Evolutionary conservation across 257 asterid genomes (phyloP).

Genomic region (Solanum megistacrolobum): DNA sequence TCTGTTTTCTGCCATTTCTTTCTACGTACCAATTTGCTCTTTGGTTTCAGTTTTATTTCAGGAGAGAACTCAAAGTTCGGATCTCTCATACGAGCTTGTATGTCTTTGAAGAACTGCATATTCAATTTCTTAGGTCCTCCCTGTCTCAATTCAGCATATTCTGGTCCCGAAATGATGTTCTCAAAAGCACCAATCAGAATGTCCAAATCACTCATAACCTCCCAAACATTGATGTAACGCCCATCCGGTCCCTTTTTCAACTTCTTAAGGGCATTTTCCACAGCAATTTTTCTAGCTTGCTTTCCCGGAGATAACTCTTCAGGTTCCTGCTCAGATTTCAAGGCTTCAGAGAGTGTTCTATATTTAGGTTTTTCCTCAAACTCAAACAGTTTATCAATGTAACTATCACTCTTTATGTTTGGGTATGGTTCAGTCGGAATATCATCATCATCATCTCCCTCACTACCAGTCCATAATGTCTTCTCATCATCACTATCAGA

Average conservation of each 20-base stretch:
- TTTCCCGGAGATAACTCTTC: constrained; percentile 81
- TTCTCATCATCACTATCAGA: constrained; percentile 82
- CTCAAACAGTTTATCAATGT: constrained; percentile 64
- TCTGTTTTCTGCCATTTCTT: constrained; percentile 83
- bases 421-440: constrained; percentile 67
- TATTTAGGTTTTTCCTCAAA: constrained; percentile 77
- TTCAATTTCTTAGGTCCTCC: constrained; percentile 84
- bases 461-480: constrained; percentile 81
- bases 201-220: constrained; percentile 91
- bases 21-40: constrained; percentile 65
- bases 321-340: constrained; percentile 75
- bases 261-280: constrained; percentile 82
- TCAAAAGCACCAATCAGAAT: constrained; percentile 83
- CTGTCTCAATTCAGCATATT: constrained; percentile 76
- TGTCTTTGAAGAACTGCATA: constrained; percentile 76
- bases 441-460: constrained; percentile 70
- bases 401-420: constrained; percentile 60
- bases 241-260: constrained; percentile 92
- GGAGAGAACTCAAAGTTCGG: constrained; percentile 81
- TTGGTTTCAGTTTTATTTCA: constrained; percentile 76
- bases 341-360: constrained; percentile 55
- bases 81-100: constrained; percentile 92
- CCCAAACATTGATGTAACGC: constrained; percentile 84
- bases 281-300: constrained; percentile 79
- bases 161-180: constrained; percentile 86